Base-by-base conservation (phyloP, 306 rosid genomes). In the Prunus padus region DNA sequence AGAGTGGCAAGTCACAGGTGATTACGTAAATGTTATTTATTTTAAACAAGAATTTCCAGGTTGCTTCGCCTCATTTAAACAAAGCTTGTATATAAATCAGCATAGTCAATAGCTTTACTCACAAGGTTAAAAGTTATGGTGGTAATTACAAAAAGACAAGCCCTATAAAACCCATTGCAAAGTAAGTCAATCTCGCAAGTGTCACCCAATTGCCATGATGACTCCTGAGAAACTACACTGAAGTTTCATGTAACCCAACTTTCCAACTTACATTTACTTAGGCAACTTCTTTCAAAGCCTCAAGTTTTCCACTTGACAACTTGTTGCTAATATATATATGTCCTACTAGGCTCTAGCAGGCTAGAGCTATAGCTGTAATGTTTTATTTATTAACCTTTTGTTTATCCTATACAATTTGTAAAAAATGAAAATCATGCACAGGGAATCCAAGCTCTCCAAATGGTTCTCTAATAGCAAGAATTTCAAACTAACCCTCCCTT, bases 401-500 rank as follows among this genome's bases (percentile, higher is more conserved):
- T 31, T 52, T 69, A 47, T 69, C 44, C 61, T 50, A 2, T 14
- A 11, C 33, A 12, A 12, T 59, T 13, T 50, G 22, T 51, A 9
- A 4, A 25, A 70, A 54, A 71, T 31, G 75, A 20, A 54, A 40
- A 71, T 54, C 50, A 31, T 18, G 6, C 66, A 14, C 0, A 59
- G 16, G 8, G 28, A 59, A 55, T 61, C 85, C 66, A 71, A 81
- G 68, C 40, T 77, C 73, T 69, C 75, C 72, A 83, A 77, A 57
- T 54, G 82, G 88, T 74, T 79, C 28, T 28, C 50, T 23, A 18
- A 14, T 5, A 20, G 31, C 33, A 20, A 31, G 37, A 72, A 52
- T 40, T 73, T 77, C 77, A 86, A 67, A 54, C 40, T 83, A 16
- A 14, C 20, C 75, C 77, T 68, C 65, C 77, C 82, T 28, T 64